These are phyloP conservation scores for Plasmodium fragile DNA, from an alignment of 169 alveolate species.

Conservation along the genomic window DNA sequence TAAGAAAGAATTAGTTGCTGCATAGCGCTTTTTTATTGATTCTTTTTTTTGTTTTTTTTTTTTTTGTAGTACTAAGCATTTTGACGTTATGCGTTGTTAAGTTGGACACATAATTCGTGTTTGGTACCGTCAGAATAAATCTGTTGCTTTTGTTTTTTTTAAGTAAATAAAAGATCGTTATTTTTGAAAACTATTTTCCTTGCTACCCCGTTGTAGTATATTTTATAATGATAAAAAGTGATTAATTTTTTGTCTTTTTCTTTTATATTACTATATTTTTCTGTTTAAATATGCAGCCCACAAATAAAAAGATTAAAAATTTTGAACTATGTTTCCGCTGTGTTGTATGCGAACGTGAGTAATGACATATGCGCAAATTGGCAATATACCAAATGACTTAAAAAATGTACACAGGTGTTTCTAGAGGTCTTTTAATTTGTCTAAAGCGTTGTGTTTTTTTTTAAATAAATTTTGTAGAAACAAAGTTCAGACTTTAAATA, in stretches of 20 bases:
- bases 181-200: not conserved
- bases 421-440: not conserved
- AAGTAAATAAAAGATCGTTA: not conserved
- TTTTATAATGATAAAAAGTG: not conserved
- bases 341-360: not conserved
- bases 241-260: not conserved
- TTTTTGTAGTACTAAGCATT: not conserved
- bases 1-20: not conserved
- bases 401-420: not conserved
- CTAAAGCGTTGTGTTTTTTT: not conserved
- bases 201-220: conserved; percentile 4
- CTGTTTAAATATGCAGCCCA: not conserved
- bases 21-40: not conserved
- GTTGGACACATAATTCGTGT: not conserved
- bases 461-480: not conserved
- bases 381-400: not conserved
- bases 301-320: not conserved
- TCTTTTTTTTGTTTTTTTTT: not conserved
- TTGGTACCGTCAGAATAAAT: not conserved
- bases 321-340: not conserved
- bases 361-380: not conserved
- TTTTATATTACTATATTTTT: not conserved
- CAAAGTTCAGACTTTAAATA: not conserved
- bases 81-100: not conserved
- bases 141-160: not conserved